phyloP scores from a whole-genome alignment of 2,329 filamentous ascomycete species.

The Juglanconis sp. region DNA sequence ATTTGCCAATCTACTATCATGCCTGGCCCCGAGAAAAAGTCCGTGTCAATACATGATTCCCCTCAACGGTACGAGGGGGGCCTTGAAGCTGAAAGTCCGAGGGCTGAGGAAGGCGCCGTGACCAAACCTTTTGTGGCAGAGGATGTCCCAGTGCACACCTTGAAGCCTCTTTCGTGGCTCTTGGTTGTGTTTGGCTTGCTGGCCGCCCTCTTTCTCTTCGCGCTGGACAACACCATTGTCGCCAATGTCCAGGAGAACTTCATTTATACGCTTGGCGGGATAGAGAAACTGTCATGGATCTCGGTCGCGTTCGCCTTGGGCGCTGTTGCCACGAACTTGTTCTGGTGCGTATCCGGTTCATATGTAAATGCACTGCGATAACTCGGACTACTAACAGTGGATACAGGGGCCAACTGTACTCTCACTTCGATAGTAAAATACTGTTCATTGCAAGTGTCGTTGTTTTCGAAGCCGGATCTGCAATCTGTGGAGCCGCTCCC shows the following conservation, averaged over 20 bases:
- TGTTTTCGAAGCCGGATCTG: constrained; percentile 14
- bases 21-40: no score
- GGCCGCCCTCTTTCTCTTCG: constrained; percentile 6
- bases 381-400: background rate
- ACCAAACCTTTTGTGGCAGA: no score
- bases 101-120: no score
- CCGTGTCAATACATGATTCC: no score
- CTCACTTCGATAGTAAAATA: constrained; percentile 11
- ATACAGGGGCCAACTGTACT: constrained; percentile 9
- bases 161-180: no score
- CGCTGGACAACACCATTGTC: constrained; percentile 17
- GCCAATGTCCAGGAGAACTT: constrained; percentile 12
- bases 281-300: background rate
- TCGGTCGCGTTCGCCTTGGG: constrained; percentile 2
- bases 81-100: no score
- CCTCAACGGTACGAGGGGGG: no score
- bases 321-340: background rate
- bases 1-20: no score
- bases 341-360: background rate
- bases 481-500: constrained; percentile 22
- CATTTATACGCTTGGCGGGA: constrained; percentile 1
- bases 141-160: no score
- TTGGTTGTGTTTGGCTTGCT: no score
- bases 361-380: background rate
- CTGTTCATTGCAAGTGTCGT: constrained; percentile 12